Base-by-base conservation (phyloP, 169 alveolate species). In the Cystoisospora suis region DNA sequence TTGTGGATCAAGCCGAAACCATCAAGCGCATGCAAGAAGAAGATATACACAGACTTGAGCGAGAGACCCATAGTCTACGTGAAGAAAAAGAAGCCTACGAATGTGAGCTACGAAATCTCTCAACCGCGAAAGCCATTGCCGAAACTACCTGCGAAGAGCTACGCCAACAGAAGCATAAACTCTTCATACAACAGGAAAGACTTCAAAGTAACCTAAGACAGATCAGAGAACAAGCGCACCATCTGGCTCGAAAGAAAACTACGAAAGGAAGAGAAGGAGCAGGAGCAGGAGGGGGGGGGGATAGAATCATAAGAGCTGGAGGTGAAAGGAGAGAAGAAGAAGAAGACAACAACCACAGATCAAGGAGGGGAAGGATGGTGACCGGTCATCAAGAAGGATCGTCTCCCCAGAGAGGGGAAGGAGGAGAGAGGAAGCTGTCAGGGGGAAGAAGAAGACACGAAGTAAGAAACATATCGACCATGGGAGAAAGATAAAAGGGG, bases 21-120 rank as follows among this genome's bases (percentile, higher is more conserved):
- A 46, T 40, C 58, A n/a, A 56, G 32, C 83, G 83, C 47, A n/a
- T 72, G 42, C 83, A 72, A 29, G 58, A 38, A 34, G 83, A 72
- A 17, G 83, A 72, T 0, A 15, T 4, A 9, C 38, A 72, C 34
- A 1, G 83, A 40, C 17, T 72, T 46, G 56, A 34, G 29, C 3
- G 83, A 1, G 83, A 72, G 20, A 6, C 42, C 58, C 58, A 72
- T 9, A 36, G 27, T 12, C 83, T 72, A 34, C 1, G 83, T 34
- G 1, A 34, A 34, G 83, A 72, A 32, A 72, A 72, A 40, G 83
- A 72, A 34, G 53, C 47, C 27, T 34, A 38, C 9, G 83, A 72
- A 40, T 29, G 42, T 5, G 83, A 72, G 20, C 83, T 72, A 3
- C 83, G 15, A 29, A 56, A 6, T 34, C 83, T 72, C 32, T 2